Percentiles rank a stretch among this genome's conserved stretches.
Evolutionary conservation across 225 moss, liverwort and hornwort genomes (phyloP).

Genomic region (Neckera pumila): DNA sequence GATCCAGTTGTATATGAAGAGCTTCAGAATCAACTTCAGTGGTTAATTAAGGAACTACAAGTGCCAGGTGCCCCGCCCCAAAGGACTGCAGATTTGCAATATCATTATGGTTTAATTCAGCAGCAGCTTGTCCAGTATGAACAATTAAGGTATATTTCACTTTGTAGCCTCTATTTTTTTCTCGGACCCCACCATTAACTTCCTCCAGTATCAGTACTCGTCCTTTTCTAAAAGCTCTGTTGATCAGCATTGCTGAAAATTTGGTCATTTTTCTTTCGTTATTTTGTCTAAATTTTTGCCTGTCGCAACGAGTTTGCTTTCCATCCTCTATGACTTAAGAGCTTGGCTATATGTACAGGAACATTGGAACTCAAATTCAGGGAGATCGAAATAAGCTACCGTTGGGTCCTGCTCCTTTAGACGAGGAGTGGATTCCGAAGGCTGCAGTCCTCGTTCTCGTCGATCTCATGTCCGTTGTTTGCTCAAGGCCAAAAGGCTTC

Average conservation of each 20-base stretch:
- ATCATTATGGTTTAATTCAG: slow-evolving; percentile 44
- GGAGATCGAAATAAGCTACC: slow-evolving; percentile 35
- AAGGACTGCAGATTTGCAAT: slow-evolving; percentile 44
- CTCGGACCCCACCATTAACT: not conserved
- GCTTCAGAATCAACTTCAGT: slow-evolving; percentile 48
- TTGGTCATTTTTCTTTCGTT: not conserved
- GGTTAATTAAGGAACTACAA: slow-evolving; percentile 40
- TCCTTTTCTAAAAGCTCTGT: not conserved
- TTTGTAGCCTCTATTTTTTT: not conserved
- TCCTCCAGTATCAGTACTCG: not conserved
- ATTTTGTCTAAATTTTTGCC: not conserved
- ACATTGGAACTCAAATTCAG: slow-evolving; percentile 3
- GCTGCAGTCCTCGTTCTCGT: slow-evolving; percentile 74
- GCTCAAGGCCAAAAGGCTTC: slow-evolving; percentile 92
- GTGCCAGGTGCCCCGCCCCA: slow-evolving; percentile 24
- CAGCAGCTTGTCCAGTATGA: slow-evolving; percentile 40
- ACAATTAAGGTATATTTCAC: slow-evolving; percentile 22
- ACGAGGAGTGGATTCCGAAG: slow-evolving; percentile 93
- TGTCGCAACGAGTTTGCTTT: not conserved
- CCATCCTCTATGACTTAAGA: not conserved
- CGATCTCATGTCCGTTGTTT: slow-evolving; percentile 74
- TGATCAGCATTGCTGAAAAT: not conserved
- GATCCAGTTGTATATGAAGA: slow-evolving; percentile 37
- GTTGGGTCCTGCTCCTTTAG: slow-evolving; percentile 69
- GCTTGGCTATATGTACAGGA: slow-evolving; percentile 10